Conservation (phyloP, 2,329 filamentous ascomycete species). For the Fusarium torreyae region DNA sequence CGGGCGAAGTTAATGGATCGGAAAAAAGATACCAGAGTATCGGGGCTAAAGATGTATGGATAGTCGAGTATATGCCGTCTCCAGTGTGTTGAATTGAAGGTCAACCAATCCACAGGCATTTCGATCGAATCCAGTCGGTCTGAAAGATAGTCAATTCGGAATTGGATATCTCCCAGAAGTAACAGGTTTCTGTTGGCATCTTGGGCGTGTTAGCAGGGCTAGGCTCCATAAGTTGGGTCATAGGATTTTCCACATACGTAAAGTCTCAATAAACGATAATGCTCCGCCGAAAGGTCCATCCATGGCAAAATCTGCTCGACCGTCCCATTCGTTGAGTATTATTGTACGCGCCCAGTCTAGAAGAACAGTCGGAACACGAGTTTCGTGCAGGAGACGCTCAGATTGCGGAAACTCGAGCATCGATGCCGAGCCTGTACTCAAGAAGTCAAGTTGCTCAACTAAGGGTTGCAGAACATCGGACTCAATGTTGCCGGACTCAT, state of each 20-base stretch:
- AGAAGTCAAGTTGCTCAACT: slow-evolving; percentile 68
- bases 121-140: slow-evolving; percentile 82
- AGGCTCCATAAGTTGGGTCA: background rate
- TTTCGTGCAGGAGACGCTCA: slow-evolving; percentile 71
- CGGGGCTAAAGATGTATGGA: slow-evolving; percentile 82
- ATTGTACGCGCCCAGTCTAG: slow-evolving; percentile 83
- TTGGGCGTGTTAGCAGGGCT: slow-evolving; percentile 49
- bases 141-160: slow-evolving; percentile 81
- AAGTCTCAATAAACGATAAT: slow-evolving; percentile 78
- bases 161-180: slow-evolving; percentile 77
- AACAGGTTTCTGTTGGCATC: slow-evolving; percentile 75
- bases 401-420: slow-evolving; percentile 64
- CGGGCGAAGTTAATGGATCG: slow-evolving; percentile 87
- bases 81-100: slow-evolving; percentile 72
- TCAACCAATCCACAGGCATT: slow-evolving; percentile 80
- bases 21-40: slow-evolving; percentile 85
- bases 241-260: slow-evolving; percentile 70
- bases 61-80: slow-evolving; percentile 83
- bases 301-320: slow-evolving; percentile 77
- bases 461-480: slow-evolving; percentile 64
- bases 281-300: slow-evolving; percentile 83
- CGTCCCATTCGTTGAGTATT: slow-evolving; percentile 86
- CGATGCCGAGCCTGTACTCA: slow-evolving; percentile 62
- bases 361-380: slow-evolving; percentile 68
- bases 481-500: slow-evolving; percentile 51